Conservation (phyloP, 345 rosid species). For the Noccaea bulbosa region DNA sequence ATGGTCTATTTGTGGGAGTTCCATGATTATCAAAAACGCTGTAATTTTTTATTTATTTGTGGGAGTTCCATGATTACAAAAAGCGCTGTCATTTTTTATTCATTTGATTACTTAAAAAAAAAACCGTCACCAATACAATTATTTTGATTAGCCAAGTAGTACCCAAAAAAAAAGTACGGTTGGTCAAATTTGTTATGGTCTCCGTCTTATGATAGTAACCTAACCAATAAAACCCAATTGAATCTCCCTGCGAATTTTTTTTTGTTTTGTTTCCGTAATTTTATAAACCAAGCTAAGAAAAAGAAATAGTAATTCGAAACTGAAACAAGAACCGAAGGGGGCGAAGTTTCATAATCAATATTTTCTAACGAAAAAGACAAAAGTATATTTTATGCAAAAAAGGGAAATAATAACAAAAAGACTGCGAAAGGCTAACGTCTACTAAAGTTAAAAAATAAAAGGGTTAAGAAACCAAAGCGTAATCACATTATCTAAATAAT, state of each 20-base stretch:
- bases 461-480: not conserved
- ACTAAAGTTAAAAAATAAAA: not conserved
- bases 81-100: no score
- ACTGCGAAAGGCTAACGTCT: constrained; percentile 29
- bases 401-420: not conserved
- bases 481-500: constrained; percentile 1
- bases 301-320: not conserved
- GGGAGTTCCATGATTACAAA: no score
- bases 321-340: not conserved
- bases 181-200: constrained; percentile 6
- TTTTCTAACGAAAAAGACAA: not conserved
- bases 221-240: not conserved
- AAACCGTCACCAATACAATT: no score
- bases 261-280: not conserved
- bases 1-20: no score
- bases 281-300: not conserved
- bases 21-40: no score
- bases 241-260: not conserved
- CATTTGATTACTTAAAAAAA: no score
- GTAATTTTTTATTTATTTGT: no score
- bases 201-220: not conserved
- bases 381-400: not conserved
- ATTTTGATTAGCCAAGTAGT: no score
- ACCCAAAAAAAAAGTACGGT: not conserved
- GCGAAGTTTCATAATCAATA: not conserved